These are phyloP conservation scores for Telopea speciosissima DNA, from an alignment of 177 flowering plant genomes.

Conservation along the genomic window DNA sequence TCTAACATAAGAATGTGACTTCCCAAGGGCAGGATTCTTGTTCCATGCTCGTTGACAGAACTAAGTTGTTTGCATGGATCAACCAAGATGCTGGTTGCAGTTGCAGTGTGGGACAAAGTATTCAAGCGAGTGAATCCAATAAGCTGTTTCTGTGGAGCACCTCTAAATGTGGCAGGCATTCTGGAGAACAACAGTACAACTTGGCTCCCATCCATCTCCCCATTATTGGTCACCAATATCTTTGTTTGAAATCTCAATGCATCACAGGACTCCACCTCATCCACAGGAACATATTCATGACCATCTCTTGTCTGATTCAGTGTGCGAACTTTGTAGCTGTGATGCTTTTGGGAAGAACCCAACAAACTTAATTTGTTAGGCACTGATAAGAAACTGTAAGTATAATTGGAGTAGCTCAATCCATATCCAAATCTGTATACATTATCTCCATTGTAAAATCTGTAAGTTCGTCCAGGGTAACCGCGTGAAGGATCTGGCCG, in stretches of 20 bases:
- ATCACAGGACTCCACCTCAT: constrained; percentile 49
- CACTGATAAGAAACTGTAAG: constrained; percentile 44
- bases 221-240: constrained; percentile 60
- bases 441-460: constrained; percentile 67
- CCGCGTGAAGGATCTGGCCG: constrained; percentile 61
- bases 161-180: constrained; percentile 23
- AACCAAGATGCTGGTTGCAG: constrained; percentile 45
- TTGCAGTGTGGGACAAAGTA: constrained; percentile 22
- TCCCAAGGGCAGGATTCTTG: constrained; percentile 57
- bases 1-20: constrained; percentile 47
- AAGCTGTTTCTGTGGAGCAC: constrained; percentile 69
- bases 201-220: constrained; percentile 73
- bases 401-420: constrained; percentile 58
- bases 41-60: constrained; percentile 55
- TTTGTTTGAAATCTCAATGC: constrained; percentile 45
- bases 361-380: constrained; percentile 42
- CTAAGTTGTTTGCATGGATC: constrained; percentile 81
- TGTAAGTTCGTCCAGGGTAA: constrained; percentile 89
- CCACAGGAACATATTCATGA: constrained; percentile 33
- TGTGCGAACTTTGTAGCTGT: constrained; percentile 9
- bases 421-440: constrained; percentile 78
- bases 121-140: constrained; percentile 66
- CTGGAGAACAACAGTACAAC: constrained; percentile 59
- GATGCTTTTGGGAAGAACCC: constrained; percentile 11
- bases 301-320: constrained; percentile 17